Conservation (phyloP, 2,329 filamentous ascomycete genomes). For the Xylaria sp. region DNA sequence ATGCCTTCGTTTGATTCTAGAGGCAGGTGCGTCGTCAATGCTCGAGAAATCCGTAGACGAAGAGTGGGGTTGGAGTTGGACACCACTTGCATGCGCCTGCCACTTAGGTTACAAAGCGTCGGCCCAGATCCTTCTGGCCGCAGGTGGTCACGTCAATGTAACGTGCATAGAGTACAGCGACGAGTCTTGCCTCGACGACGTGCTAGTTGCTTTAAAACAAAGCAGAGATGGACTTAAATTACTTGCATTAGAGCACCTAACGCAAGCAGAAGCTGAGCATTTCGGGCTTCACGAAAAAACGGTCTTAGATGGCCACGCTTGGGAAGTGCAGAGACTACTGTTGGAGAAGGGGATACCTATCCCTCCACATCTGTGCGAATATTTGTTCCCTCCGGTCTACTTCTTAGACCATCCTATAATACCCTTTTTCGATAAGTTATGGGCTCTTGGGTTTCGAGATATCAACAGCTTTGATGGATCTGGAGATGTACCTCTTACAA, state of each 20-base stretch:
- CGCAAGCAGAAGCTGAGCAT: neutral
- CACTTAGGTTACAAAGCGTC: neutral
- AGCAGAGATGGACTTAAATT: constrained; percentile 11
- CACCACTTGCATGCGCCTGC: neutral
- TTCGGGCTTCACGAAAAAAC: neutral
- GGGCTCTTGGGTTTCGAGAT: constrained; percentile 17
- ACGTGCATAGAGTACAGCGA: rapidly evolving
- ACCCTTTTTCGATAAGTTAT: neutral
- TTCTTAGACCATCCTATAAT: neutral
- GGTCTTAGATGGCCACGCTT: constrained; percentile 1
- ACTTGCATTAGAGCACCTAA: constrained; percentile 10
- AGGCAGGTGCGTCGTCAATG: neutral
- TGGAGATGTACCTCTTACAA: neutral
- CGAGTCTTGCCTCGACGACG: neutral
- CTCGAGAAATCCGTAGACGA: too few relatives aligned
- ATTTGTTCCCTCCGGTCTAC: neutral
- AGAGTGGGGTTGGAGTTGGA: neutral
- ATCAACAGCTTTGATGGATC: neutral
- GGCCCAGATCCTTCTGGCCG: neutral
- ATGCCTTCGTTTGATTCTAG: constrained; percentile 10
- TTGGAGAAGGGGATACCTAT: neutral
- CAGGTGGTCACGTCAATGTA: neutral
- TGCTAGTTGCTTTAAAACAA: constrained; percentile 2
- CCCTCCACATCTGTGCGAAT: neutral
- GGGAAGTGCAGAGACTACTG: neutral